Evolutionary conservation across 2,329 filamentous ascomycete species (phyloP), one percentile per base, ranked within the genome.

Genomic region (Venturia effusa): DNA sequence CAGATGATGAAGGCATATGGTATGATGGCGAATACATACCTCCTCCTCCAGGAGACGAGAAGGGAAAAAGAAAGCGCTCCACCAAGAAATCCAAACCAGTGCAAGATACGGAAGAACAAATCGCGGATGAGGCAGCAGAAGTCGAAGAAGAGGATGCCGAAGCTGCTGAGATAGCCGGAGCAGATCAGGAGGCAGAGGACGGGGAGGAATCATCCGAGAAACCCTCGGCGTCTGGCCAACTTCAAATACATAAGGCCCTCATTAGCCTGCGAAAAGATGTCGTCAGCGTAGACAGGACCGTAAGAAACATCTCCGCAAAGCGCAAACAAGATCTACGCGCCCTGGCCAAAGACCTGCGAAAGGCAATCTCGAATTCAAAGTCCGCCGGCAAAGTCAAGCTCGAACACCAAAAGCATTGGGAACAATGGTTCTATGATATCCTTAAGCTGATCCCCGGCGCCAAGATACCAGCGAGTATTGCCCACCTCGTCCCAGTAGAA

Each of bases 311-410:
- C 40, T 82, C 83, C 39, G 89, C 84, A 63, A 88, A 87, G 73
- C 85, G 88, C 72, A 94, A 93, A 79, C 85, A 88, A 71, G 83
- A 87, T 63, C 80, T 95, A 63, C 88, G 91, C 61, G 77, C 81
- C n/a, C 89, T 95, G 77, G 79, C 88, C 66, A 82, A 83, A 69
- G 41, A 59, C 0, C 17, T 63, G 24, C 48, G 48, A 45, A 34
- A 27, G 2, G 27, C 51, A 19, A 57, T 57, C 15, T 57, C 51
- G 19, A 27, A 10, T 34, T 57, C 51, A 5, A 57, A 57, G 8
- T 34, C 27, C 6, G 27, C 24, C 10, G 51, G 51, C 15, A 57
- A 57, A 34, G 51, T 57, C 11, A 57, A 27, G 22, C 27, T 13
- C 6, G 51, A 57, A 19, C 27, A 32, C 5, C 51, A 57, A n/a